Base-by-base conservation (phyloP, 169 alveolate genomes). In the Babesia caballi region DNA sequence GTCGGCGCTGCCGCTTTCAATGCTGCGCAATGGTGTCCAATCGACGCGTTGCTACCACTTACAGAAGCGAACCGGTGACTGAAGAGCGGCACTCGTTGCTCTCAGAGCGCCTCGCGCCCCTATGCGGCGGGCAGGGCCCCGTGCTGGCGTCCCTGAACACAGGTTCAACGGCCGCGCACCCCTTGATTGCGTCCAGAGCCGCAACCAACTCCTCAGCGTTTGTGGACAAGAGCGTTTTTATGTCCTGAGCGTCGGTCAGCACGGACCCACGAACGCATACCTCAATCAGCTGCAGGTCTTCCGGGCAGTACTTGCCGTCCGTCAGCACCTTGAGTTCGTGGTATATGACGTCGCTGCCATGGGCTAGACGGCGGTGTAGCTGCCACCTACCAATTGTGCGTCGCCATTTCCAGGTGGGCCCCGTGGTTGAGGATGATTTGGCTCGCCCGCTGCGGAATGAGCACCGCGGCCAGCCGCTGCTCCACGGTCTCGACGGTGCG, bases 391-490 rank as follows among this genome's bases (percentile, higher is more conserved):
- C 86, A 78, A 76, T 78, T 78, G 25, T 38, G 40, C 25, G 40
- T 23, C 5, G 82, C 54, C 59, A 67, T 67, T n/a, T 67, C 68
- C n/a, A 67, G 28, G 32, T 67, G 81, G 17, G 44, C 68, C 23
- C 33, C 44, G 3, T 59, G 27, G 49, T 66, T 40, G 58, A 47
- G 56, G 3, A 61, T 32, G 30, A 68, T 69, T 21, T 50, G 61
- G 17, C 40, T 21, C 28, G 47, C 65, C 38, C 60, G 28, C 33
- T 61, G 60, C n/a, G 86, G 86, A 17, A 78, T 56, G 27, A 78
- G 32, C 44, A 40, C 56, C 21, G 59, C 19, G 46, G 59, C 9
- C 35, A 78, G 36, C 66, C 46, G 21, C 51, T 56, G 68, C 25
- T 68, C 86, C 38, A 69, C 57, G 40, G 28, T 19, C n/a, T 36